Conservation (phyloP, 805 yeast species). For the Kuraishia floccosa region DNA sequence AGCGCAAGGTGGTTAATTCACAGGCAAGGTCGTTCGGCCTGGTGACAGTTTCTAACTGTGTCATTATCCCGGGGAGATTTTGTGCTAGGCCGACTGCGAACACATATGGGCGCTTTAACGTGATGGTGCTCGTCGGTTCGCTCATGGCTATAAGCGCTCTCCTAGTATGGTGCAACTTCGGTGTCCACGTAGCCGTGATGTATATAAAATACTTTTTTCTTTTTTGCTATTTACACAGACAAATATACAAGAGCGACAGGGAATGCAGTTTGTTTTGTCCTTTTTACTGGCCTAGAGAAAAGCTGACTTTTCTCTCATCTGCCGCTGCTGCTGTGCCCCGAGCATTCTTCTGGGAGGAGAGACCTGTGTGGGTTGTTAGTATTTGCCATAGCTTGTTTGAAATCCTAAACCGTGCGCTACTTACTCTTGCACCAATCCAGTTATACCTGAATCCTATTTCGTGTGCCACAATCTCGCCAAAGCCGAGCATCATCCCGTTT, state of each 20-base stretch:
- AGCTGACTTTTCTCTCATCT: neutral
- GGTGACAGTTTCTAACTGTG: conserved; percentile 30
- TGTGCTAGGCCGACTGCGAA: conserved; percentile 43
- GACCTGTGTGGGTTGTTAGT: neutral
- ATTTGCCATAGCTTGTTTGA: neutral
- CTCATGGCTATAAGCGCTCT: conserved; percentile 31
- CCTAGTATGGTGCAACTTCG: conserved; percentile 53
- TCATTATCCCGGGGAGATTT: conserved; percentile 38
- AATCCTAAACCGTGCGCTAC: neutral
- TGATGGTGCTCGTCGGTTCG: conserved; percentile 31
- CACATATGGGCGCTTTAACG: conserved; percentile 38
- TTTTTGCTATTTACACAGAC: too few relatives aligned
- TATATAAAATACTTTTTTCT: too few relatives aligned
- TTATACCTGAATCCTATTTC: conserved; percentile 76
- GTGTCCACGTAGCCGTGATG: conserved; percentile 26
- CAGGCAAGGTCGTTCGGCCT: conserved; percentile 28
- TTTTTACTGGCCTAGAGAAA: neutral
- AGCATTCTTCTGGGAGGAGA: conserved; percentile 1
- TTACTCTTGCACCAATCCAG: conserved; percentile 61
- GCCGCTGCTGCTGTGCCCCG: neutral
- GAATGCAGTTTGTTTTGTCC: too few relatives aligned
- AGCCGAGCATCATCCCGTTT: conserved; percentile 92
- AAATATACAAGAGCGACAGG: too few relatives aligned
- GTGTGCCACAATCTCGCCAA: conserved; percentile 91
- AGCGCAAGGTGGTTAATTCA: conserved; percentile 26